Base-by-base conservation (phyloP, 768 basidiomycete genomes). In the Botryobasidium botryosum region DNA sequence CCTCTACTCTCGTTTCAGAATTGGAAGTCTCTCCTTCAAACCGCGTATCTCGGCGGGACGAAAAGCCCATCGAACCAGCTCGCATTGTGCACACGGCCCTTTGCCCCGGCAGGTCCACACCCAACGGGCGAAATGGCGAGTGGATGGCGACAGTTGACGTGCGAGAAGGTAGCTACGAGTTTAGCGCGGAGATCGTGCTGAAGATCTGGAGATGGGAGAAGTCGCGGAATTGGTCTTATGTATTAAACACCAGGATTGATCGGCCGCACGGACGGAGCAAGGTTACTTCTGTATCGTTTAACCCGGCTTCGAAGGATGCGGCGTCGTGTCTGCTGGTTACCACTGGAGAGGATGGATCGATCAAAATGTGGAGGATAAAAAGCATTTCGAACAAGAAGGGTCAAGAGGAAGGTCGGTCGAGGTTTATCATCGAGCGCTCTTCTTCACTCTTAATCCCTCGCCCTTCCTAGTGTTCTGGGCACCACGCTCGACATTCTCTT, bases 1-100 rank as follows among this genome's bases (percentile, higher is more conserved):
- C 73, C 2, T 79, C 79, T 24, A 70, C 72, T 33, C 68, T 88
- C 1, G 56, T 86, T 2, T 77, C 77, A 37, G 92, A 99, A 60
- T 68, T 97, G 17, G 94, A 97, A 60, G 74, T 99, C 6, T 77
- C 85, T 1, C 87, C 92, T 18, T 88, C 88, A 23, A 97, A 97
- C 64, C 75, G 86, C 48, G 73, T 96, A 17, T 81, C 88, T 12
- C 67, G 79, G 52, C 67, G 75, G 52, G 85, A 86, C 35, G 82
- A 88, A 47, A 80, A 75, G 55, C 65, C 69, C 5, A 57, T 90
- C 33, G 77, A 83, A 50, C 77, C 81, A 6, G 71, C 80, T 2
- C 69, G 77, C 12, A 83, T 97, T 2, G 79, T 85, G 40, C 67
- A 66, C 7, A 72, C 70, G 5, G 72, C 68, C 4, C 65, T 91